phyloP scores from a whole-genome alignment of 352 stramenopile species.

The Phytophthora vignae region DNA sequence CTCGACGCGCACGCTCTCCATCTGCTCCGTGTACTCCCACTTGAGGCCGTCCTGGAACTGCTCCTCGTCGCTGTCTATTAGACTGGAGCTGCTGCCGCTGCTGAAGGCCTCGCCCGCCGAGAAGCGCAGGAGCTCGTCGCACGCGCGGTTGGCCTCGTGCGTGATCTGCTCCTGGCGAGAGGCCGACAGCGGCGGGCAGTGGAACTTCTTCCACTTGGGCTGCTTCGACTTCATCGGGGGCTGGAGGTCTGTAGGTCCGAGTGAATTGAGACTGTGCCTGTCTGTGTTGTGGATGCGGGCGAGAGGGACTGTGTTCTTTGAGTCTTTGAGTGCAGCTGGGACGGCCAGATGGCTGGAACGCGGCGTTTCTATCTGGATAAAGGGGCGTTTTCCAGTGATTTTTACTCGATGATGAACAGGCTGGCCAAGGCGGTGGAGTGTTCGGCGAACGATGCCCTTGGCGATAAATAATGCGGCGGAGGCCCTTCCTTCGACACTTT shows the following conservation, averaged over 20 bases:
- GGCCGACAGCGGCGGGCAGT: constrained; percentile 71
- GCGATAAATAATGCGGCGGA: no score
- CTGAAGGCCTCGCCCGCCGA: constrained; percentile 66
- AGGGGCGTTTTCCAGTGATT: not conserved
- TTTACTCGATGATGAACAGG: not conserved
- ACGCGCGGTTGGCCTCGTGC: constrained; percentile 76
- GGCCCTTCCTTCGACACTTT: no score
- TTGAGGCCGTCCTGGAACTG: constrained; percentile 58
- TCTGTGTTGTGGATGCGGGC: no score
- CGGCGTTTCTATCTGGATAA: not conserved
- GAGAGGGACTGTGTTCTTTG: no score
- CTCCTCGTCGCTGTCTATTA: constrained; percentile 38
- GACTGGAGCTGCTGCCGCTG: constrained; percentile 25
- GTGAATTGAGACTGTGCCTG: not conserved
- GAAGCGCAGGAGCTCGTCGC: constrained; percentile 81
- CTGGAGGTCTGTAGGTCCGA: not conserved
- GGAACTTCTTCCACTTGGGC: constrained; percentile 81
- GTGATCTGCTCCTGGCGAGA: constrained; percentile 72
- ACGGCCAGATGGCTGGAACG: no score
- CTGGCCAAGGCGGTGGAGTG: no score
- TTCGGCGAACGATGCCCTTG: no score
- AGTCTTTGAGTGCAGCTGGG: no score
- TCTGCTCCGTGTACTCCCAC: constrained; percentile 79
- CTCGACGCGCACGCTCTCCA: constrained; percentile 77
- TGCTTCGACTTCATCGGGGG: constrained; percentile 51